Evolutionary conservation across 208 protist genomes (phyloP).

Genomic region (Hexamita inflata): DNA sequence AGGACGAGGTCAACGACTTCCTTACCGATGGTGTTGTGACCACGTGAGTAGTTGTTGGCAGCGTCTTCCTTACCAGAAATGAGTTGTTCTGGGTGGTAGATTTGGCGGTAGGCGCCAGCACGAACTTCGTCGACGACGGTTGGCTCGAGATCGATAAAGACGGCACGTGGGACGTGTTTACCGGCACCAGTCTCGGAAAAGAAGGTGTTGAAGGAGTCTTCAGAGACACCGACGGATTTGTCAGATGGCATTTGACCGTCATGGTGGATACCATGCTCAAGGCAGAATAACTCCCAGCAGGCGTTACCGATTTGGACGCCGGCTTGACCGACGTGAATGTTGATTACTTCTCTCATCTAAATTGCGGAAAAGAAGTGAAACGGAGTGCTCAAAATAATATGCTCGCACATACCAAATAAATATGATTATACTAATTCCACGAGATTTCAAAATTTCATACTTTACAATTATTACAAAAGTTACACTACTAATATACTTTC

Average conservation of each 20-base stretch:
- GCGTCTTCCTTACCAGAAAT: slow-evolving; percentile 59
- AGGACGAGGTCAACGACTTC: slow-evolving; percentile 76
- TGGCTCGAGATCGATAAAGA: slow-evolving; percentile 56
- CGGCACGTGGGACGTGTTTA: slow-evolving; percentile 49
- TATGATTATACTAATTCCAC: too few species aligned
- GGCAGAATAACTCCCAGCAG: slow-evolving; percentile 77
- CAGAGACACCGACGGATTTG: slow-evolving; percentile 60
- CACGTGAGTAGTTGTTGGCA: slow-evolving; percentile 63
- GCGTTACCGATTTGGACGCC: slow-evolving; percentile 84
- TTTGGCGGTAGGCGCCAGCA: slow-evolving; percentile 45
- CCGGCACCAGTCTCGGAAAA: slow-evolving; percentile 68
- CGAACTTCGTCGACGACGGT: slow-evolving; percentile 51
- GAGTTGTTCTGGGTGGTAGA: slow-evolving; percentile 55
- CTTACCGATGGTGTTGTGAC: slow-evolving; percentile 91
- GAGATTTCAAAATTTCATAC: too few species aligned
- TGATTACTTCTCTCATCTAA: slow-evolving; percentile 70
- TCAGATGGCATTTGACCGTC: slow-evolving; percentile 63
- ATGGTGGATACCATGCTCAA: slow-evolving; percentile 61
- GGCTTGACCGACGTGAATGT: slow-evolving; percentile 79
- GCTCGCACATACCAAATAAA: too few species aligned
- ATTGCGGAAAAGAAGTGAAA: too few species aligned
- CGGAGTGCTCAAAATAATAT: too few species aligned
- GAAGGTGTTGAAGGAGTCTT: slow-evolving; percentile 74
- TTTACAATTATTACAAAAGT: too few species aligned
- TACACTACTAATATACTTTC: too few species aligned